A percentile compares a stretch with the other conserved stretches of the same genome.
Conservation (phyloP, 164 flowering plant species). For the Stephania cephalantha region DNA sequence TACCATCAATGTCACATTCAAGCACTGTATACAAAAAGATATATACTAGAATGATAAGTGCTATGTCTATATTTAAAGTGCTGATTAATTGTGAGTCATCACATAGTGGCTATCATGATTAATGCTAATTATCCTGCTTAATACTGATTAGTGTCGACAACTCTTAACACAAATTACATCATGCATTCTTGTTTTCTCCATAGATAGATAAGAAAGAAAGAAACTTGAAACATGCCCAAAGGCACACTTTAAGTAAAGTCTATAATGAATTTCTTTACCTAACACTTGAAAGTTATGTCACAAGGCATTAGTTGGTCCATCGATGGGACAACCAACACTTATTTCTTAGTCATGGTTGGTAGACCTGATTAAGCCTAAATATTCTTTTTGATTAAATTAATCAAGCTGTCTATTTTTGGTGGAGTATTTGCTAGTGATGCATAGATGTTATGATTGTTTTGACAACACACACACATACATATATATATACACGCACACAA, state of each 20-base stretch:
- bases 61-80: neutral
- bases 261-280: neutral
- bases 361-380: neutral
- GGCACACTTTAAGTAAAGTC: neutral
- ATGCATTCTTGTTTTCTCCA: neutral
- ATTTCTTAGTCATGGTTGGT: neutral
- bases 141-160: neutral
- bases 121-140: too few species aligned
- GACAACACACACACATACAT: too few species aligned
- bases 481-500: too few species aligned
- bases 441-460: too few species aligned
- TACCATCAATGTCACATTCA: neutral
- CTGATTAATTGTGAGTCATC: too few species aligned
- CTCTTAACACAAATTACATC: neutral
- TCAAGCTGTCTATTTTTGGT: neutral
- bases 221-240: neutral
- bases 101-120: too few species aligned
- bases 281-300: neutral
- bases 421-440: neutral
- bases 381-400: too few species aligned
- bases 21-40: neutral
- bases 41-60: neutral
- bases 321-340: neutral
- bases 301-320: neutral
- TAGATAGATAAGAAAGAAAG: neutral